Evolutionary conservation across 495 filamentous ascomycete species (phyloP).

Genomic region (Hypoxylon rickii): DNA sequence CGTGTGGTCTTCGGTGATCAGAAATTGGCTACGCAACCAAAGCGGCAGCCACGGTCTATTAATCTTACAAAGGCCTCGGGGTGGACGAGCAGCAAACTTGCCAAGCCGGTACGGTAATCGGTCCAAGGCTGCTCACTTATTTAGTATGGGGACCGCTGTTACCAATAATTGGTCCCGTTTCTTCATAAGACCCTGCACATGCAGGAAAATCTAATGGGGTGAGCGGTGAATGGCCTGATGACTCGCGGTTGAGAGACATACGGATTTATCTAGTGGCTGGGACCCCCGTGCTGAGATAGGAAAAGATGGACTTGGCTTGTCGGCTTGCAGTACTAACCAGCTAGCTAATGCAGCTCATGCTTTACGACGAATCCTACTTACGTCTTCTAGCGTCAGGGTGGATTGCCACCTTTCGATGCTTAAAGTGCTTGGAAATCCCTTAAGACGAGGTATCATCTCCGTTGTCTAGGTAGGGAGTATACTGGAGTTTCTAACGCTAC

Average conservation of each 20-base stretch:
- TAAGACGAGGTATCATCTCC: too few species aligned
- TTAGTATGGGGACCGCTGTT: constrained; percentile 10
- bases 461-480: too few species aligned
- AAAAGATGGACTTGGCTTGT: constrained; percentile 20
- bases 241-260: constrained; percentile 10
- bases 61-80: constrained; percentile 17
- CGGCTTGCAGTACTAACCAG: too few species aligned
- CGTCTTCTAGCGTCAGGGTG: too few species aligned
- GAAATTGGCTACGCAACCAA: neutral
- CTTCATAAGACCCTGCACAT: constrained; percentile 10
- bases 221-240: constrained; percentile 34
- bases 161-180: constrained; percentile 12
- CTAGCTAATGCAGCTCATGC: constrained; percentile 10
- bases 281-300: constrained; percentile 9
- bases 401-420: constrained; percentile 13
- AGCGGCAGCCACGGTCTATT: constrained; percentile 21
- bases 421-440: too few species aligned
- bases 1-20: constrained; percentile 5
- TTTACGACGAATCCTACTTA: neutral
- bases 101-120: constrained; percentile 33
- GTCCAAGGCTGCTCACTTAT: constrained; percentile 3
- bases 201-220: constrained; percentile 9
- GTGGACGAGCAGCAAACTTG: constrained; percentile 6
- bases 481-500: neutral
- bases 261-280: constrained; percentile 17